Evolutionary conservation across 257 asterid species (phyloP).

Genomic region (Capsicum baccatum): DNA sequence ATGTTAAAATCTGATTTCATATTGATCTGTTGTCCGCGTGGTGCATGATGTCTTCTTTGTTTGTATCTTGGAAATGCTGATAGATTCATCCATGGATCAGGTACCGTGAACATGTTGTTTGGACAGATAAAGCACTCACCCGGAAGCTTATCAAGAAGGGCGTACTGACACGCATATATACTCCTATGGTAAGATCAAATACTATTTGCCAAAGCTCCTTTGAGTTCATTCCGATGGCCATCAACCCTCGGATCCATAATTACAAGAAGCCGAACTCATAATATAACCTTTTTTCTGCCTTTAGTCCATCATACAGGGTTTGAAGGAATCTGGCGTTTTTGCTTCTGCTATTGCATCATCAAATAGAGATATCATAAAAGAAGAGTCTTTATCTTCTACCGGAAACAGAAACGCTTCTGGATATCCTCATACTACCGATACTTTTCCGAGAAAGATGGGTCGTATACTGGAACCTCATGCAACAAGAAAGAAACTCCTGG

Average conservation of each 20-base stretch:
- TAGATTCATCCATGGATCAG: slow-evolving; percentile 32
- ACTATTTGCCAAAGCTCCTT: too few relatives aligned
- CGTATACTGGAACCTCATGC: slow-evolving; percentile 25
- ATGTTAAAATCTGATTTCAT: background rate
- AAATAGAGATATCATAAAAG: slow-evolving; percentile 5
- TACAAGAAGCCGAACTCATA: background rate
- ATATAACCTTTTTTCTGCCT: background rate
- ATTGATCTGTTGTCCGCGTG: background rate
- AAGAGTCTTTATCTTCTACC: background rate
- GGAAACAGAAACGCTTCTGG: slow-evolving; percentile 14
- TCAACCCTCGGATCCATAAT: background rate
- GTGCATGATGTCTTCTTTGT: slow-evolving; percentile 24
- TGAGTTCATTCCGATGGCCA: background rate
- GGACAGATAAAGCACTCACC: slow-evolving; percentile 42
- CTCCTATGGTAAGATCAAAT: slow-evolving; percentile 46
- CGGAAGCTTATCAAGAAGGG: slow-evolving; percentile 44
- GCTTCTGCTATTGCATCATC: slow-evolving; percentile 41
- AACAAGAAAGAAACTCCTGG: slow-evolving; percentile 27
- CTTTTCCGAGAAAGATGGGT: slow-evolving; percentile 35
- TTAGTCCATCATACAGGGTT: slow-evolving; percentile 48
- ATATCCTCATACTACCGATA: background rate
- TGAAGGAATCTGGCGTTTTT: slow-evolving; percentile 52
- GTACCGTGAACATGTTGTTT: slow-evolving; percentile 53
- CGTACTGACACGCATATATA: slow-evolving; percentile 43
- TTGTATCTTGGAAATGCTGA: background rate